Percentiles rank a stretch among this genome's conserved stretches.
Evolutionary conservation across 2,329 filamentous ascomycete genomes (phyloP).

Genomic region (Fusarium keratoplasticum): DNA sequence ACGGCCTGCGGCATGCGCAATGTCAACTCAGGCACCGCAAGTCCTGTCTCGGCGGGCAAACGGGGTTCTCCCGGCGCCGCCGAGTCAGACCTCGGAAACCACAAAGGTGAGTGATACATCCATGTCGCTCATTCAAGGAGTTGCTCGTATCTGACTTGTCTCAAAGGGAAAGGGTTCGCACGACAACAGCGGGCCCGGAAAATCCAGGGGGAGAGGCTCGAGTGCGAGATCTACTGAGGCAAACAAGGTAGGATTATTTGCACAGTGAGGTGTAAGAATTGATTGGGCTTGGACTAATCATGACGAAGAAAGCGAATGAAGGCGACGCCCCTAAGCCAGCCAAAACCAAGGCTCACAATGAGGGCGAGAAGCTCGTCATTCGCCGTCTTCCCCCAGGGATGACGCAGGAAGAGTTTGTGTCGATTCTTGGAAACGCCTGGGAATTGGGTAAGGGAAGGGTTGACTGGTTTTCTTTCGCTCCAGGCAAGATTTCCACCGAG

Average conservation of each 20-base stretch:
- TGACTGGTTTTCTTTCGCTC: conserved; percentile 79
- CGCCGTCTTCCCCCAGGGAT: conserved; percentile 88
- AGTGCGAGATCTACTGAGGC: conserved; percentile 45
- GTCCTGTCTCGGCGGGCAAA: conserved; percentile 52
- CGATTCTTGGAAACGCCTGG: conserved; percentile 83
- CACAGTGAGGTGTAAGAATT: conserved; percentile 3
- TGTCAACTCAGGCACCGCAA: conserved; percentile 52
- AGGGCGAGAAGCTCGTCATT: conserved; percentile 84
- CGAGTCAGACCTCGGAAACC: conserved; percentile 43
- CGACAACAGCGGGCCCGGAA: conserved; percentile 38
- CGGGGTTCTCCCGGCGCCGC: conserved; percentile 41
- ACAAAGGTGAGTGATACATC: conserved; percentile 47
- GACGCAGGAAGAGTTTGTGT: conserved; percentile 81
- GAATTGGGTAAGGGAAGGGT: conserved; percentile 82
- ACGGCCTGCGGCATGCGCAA: conserved; percentile 48
- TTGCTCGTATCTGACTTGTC: conserved; percentile 37
- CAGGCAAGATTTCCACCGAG: conserved; percentile 85
- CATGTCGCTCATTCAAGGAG: conserved; percentile 6
- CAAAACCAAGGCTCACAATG: conserved; percentile 49
- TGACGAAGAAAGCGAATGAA: conserved; percentile 42
- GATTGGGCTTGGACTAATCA: conserved; percentile 26
- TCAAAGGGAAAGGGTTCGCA: conserved; percentile 41
- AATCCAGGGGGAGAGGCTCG: conserved; percentile 43
- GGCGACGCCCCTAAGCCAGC: conserved; percentile 46
- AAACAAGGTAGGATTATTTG: conserved; percentile 42